Evolutionary conservation across 2,329 filamentous ascomycete species (phyloP).

Genomic region (Apiospora rasikravindrae): DNA sequence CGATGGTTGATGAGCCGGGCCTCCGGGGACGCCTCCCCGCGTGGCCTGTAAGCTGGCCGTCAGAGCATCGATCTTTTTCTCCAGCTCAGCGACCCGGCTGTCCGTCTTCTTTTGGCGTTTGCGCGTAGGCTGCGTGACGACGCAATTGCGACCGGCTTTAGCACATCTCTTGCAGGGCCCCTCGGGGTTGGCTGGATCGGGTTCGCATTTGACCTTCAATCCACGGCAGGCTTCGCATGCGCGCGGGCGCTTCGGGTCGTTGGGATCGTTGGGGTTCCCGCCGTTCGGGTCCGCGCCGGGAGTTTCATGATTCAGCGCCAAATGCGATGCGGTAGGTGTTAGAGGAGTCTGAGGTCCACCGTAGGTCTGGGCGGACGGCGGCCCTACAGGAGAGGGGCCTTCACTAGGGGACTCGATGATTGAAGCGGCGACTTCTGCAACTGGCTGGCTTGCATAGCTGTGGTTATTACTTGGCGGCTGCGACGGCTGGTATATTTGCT

Average conservation of each 20-base stretch:
- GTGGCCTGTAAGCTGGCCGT: constrained; percentile 77
- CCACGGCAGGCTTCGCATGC: constrained; percentile 79
- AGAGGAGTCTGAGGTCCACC: constrained; percentile 30
- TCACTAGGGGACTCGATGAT: constrained; percentile 1
- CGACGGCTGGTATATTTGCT: neutral
- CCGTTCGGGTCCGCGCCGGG: constrained; percentile 24
- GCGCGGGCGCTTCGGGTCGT: constrained; percentile 69
- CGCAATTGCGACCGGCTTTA: constrained; percentile 78
- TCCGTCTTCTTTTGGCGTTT: constrained; percentile 94
- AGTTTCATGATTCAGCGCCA: constrained; percentile 23
- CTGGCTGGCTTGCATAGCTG: neutral
- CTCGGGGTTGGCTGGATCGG: constrained; percentile 65
- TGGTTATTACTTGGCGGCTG: constrained; percentile 1
- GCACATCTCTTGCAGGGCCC: constrained; percentile 76
- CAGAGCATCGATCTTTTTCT: constrained; percentile 89
- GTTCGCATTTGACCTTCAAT: constrained; percentile 85
- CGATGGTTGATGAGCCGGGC: constrained; percentile 21
- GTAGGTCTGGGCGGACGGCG: neutral
- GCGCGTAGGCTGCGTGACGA: constrained; percentile 74
- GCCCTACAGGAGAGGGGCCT: neutral
- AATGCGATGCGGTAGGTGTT: constrained; percentile 28
- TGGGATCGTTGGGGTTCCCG: constrained; percentile 35
- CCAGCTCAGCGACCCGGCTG: constrained; percentile 84
- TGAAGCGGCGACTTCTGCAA: neutral
- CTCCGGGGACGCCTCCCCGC: constrained; percentile 30